phyloP scores from a whole-genome alignment of 2,329 filamentous ascomycete genomes.

The Aurifilum marmelostoma region DNA sequence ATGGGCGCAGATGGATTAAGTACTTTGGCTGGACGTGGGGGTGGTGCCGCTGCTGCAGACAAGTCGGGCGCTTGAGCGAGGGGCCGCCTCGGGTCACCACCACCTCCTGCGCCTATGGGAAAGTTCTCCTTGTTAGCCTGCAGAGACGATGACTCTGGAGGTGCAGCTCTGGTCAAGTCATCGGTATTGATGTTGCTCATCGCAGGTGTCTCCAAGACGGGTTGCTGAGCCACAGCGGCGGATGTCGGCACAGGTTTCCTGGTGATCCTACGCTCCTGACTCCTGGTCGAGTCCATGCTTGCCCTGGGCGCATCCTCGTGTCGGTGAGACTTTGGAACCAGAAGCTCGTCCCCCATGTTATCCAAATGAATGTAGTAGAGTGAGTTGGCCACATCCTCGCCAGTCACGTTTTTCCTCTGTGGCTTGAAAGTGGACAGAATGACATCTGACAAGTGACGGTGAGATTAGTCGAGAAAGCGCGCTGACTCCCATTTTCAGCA shows the following conservation, averaged over 20 bases:
- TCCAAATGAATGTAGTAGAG: constrained; percentile 91
- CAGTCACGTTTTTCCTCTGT: constrained; percentile 83
- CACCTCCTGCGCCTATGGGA: constrained; percentile 28
- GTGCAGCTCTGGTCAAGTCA: constrained; percentile 7
- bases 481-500: constrained; percentile 1
- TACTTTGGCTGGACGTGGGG: not conserved
- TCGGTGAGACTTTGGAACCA: constrained; percentile 35
- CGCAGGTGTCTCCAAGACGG: not conserved
- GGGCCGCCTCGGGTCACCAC: not conserved
- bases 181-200: not conserved
- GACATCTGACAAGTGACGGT: constrained; percentile 62
- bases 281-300: constrained; percentile 48
- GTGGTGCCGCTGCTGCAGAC: constrained; percentile 10
- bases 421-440: constrained; percentile 92
- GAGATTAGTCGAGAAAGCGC: constrained; percentile 25
- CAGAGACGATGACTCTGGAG: constrained; percentile 5
- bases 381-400: constrained; percentile 81
- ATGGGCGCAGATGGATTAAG: constrained; percentile 11
- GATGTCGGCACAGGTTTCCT: constrained; percentile 55
- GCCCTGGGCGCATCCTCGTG: constrained; percentile 43
- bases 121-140: constrained; percentile 29
- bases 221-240: constrained; percentile 28
- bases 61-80: not conserved
- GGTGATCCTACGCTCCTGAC: constrained; percentile 43
- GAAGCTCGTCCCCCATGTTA: constrained; percentile 57